Evolutionary conservation across 2,329 filamentous ascomycete species (phyloP).

Genomic region (Nemania sp.): DNA sequence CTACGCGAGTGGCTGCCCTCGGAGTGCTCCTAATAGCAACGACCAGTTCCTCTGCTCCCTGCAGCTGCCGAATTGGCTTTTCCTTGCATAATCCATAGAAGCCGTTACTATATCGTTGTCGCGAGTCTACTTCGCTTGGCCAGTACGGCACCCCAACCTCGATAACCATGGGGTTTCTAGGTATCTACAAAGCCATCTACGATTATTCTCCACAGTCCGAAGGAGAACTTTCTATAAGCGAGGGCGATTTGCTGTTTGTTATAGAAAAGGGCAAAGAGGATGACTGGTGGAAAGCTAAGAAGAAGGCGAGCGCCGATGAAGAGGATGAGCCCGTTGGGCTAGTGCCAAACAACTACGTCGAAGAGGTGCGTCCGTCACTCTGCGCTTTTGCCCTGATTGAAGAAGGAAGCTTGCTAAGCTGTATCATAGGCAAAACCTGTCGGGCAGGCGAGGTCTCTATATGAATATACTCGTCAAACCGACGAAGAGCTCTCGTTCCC

Average conservation of each 20-base stretch:
- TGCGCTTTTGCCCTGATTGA: conserved; percentile 54
- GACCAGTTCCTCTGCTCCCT: neutral
- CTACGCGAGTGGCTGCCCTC: neutral
- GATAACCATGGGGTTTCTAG: conserved; percentile 84
- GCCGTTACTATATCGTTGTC: neutral
- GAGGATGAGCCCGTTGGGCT: conserved; percentile 92
- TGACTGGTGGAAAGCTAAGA: conserved; percentile 98
- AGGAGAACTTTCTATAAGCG: conserved; percentile 84
- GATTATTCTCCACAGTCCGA: conserved; percentile 90
- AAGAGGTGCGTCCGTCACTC: conserved; percentile 75
- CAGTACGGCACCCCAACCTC: conserved; percentile 24
- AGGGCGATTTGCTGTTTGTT: conserved; percentile 90
- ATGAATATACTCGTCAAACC: conserved; percentile 96
- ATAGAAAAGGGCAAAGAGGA: conserved; percentile 81
- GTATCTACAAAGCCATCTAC: conserved; percentile 90
- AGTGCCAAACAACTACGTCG: conserved; percentile 94
- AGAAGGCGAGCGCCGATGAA: conserved; percentile 83
- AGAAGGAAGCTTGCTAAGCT: conserved; percentile 60
- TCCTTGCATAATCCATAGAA: neutral
- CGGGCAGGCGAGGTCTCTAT: conserved; percentile 87
- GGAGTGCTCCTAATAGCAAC: neutral
- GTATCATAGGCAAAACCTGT: conserved; percentile 70
- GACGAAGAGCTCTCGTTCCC: conserved; percentile 97
- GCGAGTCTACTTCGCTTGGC: conserved; percentile 1
- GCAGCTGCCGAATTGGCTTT: neutral